Conservation (phyloP, 2,329 filamentous ascomycete species). For the Dothistroma pini region DNA sequence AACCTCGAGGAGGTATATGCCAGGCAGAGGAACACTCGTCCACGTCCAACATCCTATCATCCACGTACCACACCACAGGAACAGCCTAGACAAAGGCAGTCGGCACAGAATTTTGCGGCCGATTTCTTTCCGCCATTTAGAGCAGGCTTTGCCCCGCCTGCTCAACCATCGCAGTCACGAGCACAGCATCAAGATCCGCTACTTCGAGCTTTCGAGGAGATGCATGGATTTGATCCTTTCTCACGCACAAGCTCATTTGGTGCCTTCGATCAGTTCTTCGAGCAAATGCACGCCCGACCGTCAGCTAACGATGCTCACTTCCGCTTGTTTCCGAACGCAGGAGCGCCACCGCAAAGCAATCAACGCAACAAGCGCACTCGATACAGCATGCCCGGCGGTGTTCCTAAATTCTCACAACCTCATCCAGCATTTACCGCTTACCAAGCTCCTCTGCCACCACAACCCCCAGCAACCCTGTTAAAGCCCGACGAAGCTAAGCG, state of each 20-base stretch:
- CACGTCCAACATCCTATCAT: conserved; percentile 11
- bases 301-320: conserved; percentile 12
- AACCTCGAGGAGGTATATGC: conserved; percentile 16
- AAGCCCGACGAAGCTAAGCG: conserved; percentile 27
- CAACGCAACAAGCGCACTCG: conserved; percentile 19
- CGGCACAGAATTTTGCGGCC: conserved; percentile 14
- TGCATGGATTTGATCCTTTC: conserved; percentile 16
- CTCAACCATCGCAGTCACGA: background rate
- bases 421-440: conserved; percentile 9
- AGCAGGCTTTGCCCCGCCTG: conserved; percentile 10
- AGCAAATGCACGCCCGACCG: conserved; percentile 6
- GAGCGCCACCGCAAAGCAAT: conserved; percentile 6
- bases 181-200: conserved; percentile 16
- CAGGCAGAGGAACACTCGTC: conserved; percentile 10
- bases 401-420: conserved; percentile 8
- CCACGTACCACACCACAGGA: conserved; percentile 7
- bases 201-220: conserved; percentile 21
- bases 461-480: conserved; percentile 24
- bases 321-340: conserved; percentile 23
- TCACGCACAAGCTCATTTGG: conserved; percentile 8
- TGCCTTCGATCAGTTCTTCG: conserved; percentile 19
- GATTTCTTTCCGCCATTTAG: conserved; percentile 19
- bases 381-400: conserved; percentile 12
- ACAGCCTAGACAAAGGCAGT: conserved; percentile 6
- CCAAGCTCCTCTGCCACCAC: conserved; percentile 18